Base-by-base conservation (phyloP, 225 moss, liverwort and hornwort species). In the Rhytidiadelphus loreus region DNA sequence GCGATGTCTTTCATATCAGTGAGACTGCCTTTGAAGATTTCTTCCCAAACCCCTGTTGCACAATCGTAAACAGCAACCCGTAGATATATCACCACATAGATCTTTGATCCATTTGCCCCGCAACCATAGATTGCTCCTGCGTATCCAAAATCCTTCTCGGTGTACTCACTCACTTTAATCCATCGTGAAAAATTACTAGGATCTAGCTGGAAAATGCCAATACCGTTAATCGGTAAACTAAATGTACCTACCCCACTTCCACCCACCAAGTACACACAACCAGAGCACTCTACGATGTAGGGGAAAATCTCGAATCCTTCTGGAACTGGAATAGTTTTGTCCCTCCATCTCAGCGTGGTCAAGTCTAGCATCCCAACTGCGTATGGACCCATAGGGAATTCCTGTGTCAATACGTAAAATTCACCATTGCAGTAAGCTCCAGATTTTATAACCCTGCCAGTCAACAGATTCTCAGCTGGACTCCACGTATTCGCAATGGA, bases 121-220 rank as follows among this genome's bases (percentile, higher is more conserved):
- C 90, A 92, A 48, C 90, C 88, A 39, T 89, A 84, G 30, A 90
- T 92, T 81, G 76, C 81, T 83, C 81, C 88, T 44, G 80, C 76
- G 52, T 85, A 87, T 44, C 61, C 26, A 50, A 92, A 86, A 79
- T 89, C 90, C 22, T 61, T 80, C 32, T 60, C 43, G 15, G 41
- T 68, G 53, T 81, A 90, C 46, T 92, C 83, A 61, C 89, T 87
- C 41, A 92, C 87, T 89, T 93, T 86, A 68, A 55, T 89, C 93
- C 93, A 93, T 77, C 63, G 64, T 35, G 85, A 80, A 80, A 57
- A 33, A 12, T 53, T 80, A 77, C 41, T 70, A 41, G 53, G 68
- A 75, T 89, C 92, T 77, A 93, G 83, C 86, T 82, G 85, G 81
- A 93, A 92, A 71, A 93, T 21, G 43, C 80, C 88, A 72, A 93